Evolutionary conservation across 139 green algal species (phyloP).

Genomic region (Chara braunii): DNA sequence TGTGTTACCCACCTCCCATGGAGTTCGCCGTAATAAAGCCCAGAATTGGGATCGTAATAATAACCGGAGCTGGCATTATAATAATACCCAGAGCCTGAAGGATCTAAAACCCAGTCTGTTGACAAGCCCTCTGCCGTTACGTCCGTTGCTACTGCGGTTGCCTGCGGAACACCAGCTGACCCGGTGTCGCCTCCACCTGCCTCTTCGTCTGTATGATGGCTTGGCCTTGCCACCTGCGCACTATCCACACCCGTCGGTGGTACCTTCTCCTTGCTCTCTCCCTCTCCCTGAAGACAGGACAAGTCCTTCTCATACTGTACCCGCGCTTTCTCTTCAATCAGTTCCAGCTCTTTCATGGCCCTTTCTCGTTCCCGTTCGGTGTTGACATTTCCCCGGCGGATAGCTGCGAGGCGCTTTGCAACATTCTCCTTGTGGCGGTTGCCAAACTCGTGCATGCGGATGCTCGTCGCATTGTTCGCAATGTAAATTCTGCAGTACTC

Average conservation of each 20-base stretch:
- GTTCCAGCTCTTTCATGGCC: background rate
- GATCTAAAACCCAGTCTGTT: no score
- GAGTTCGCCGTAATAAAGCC: slow-evolving; percentile 28
- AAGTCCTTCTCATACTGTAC: slow-evolving; percentile 24
- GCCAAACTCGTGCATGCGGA: slow-evolving; percentile 37
- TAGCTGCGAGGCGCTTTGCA: background rate
- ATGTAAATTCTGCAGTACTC: slow-evolving; percentile 37
- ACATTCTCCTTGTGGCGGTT: slow-evolving; percentile 39
- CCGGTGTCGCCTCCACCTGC: no score
- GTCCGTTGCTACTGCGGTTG: no score
- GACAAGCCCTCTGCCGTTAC: no score
- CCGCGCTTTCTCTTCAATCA: slow-evolving; percentile 28
- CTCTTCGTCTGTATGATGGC: no score
- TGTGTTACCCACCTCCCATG: background rate
- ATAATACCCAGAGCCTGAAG: no score
- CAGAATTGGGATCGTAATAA: slow-evolving; percentile 30
- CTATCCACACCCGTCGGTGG: no score
- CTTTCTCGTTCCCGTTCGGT: slow-evolving; percentile 22
- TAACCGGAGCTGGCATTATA: slow-evolving; percentile 27
- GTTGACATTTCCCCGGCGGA: slow-evolving; percentile 4
- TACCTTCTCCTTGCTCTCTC: no score
- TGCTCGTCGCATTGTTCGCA: slow-evolving; percentile 36
- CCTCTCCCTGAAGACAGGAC: no score
- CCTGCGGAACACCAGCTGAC: no score
- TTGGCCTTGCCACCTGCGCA: no score